Base-by-base conservation (phyloP, 768 basidiomycete species). In the Hydnomerulius pinastri region DNA sequence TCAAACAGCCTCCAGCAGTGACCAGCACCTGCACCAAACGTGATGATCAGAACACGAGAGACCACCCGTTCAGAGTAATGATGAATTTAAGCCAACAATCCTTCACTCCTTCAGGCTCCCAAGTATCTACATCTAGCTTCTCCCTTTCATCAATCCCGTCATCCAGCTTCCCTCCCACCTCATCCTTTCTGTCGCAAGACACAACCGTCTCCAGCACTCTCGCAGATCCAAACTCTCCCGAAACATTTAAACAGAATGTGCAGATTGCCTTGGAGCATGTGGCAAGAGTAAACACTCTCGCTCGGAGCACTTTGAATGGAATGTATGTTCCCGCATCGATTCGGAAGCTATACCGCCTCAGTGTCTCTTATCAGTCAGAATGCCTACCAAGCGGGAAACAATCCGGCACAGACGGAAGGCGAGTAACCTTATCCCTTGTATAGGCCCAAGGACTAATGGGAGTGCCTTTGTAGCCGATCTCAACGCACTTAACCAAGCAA, bases 211-310 rank as follows among this genome's bases (percentile, higher is more conserved):
- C 48, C 2, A 13, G 54, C 10, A 52, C 58, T 1, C 64, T 70
- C 42, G 52, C 48, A 6, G 85, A 86, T 51, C 78, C 76, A 13
- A 86, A 80, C 51, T 81, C 84, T 20, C 79, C 81, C 13, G 81
- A 79, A 23, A 49, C 74, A n/a, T 84, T 88, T 72, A 82, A 80
- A 53, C 78, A 80, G 43, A 83, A 82, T 60, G 53, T 84, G 1
- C 74, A 73, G 33, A 45, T 76, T 13, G 70, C 76, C 0, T 73
- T 77, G 46, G 74, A 78, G 32, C 77, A 81, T 17, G 73, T 85
- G 24, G 54, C 73, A 3, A 66, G 77, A 11, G 65, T 86, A 2
- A 78, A 81, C 53, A 63, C 63, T 2, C 66, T 80, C 2, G 79
- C 83, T 0, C 71, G 77, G 42, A 74, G 65, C 33, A 75, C 79